These are phyloP conservation scores for Malassezia obtusa DNA, from an alignment of 1,284 basidiomycete species.

Conservation along the genomic window DNA sequence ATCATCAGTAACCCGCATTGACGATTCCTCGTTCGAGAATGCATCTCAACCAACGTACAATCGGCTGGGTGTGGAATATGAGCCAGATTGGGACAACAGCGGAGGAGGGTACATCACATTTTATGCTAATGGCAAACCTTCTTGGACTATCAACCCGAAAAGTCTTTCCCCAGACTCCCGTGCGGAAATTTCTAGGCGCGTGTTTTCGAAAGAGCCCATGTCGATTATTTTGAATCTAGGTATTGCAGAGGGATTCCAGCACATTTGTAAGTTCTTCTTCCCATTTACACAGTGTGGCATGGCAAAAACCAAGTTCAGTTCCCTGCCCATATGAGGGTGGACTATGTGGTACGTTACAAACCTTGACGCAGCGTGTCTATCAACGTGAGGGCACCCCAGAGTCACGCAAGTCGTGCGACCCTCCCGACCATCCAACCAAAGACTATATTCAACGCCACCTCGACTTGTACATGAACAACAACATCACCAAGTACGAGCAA, in stretches of 20 bases:
- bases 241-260: constrained; percentile 39
- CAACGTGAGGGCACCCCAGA: constrained; percentile 29
- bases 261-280: constrained; percentile 14
- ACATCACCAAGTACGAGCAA: constrained; percentile 30
- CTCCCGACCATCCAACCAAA: constrained; percentile 36
- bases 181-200: constrained; percentile 31
- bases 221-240: constrained; percentile 39
- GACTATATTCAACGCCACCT: constrained; percentile 37
- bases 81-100: constrained; percentile 33
- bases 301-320: constrained; percentile 35
- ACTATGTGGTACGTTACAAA: constrained; percentile 17
- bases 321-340: constrained; percentile 49
- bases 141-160: constrained; percentile 35
- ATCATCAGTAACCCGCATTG: constrained; percentile 34
- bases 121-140: constrained; percentile 40
- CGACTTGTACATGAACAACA: constrained; percentile 41
- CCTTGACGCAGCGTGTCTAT: constrained; percentile 25
- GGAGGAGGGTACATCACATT: constrained; percentile 39
- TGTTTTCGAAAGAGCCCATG: constrained; percentile 43
- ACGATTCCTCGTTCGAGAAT: constrained; percentile 30
- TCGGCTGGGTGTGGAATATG: constrained; percentile 44
- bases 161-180: constrained; percentile 20
- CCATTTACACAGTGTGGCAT: constrained; percentile 2
- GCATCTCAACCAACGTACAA: constrained; percentile 18
- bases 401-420: constrained; percentile 30